Evolutionary conservation across 1,139 yeast genomes (phyloP).

Genomic region (Suhomyces bolitotheri): DNA sequence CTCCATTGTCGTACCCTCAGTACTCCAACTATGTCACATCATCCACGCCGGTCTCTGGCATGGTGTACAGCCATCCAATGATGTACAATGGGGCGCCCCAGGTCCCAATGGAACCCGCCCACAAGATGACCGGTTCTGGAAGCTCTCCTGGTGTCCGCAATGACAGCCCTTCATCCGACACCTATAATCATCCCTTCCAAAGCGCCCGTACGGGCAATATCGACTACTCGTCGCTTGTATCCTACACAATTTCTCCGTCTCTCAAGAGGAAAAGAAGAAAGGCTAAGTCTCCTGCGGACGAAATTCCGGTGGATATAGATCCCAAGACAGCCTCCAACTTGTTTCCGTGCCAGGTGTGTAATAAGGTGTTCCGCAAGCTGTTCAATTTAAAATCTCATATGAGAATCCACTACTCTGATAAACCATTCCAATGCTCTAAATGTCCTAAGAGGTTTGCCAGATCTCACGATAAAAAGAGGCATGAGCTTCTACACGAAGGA

Average conservation of each 20-base stretch:
- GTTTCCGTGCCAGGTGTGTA: slow-evolving; percentile 49
- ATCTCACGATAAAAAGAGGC: slow-evolving; percentile 57
- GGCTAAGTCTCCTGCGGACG: slow-evolving; percentile 12
- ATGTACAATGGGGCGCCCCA: slow-evolving; percentile 1
- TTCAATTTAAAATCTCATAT: slow-evolving; percentile 57
- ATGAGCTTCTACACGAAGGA: slow-evolving; percentile 55
- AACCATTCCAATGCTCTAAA: slow-evolving; percentile 51
- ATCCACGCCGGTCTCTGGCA: slow-evolving; percentile 2
- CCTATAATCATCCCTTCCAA: slow-evolving; percentile 6
- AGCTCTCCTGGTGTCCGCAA: neutral
- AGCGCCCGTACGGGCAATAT: slow-evolving; percentile 18
- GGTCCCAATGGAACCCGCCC: slow-evolving; percentile 8
- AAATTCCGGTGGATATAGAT: neutral
- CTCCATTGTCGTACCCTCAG: slow-evolving; percentile 9
- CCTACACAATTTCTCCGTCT: slow-evolving; percentile 39
- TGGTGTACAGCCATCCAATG: slow-evolving; percentile 2
- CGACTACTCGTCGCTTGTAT: slow-evolving; percentile 41
- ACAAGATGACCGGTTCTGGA: slow-evolving; percentile 1
- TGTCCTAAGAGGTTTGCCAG: slow-evolving; percentile 57
- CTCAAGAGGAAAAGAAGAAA: slow-evolving; percentile 35
- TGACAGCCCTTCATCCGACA: neutral
- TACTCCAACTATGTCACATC: slow-evolving; percentile 13
- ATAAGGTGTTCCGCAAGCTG: slow-evolving; percentile 52
- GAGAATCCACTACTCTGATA: slow-evolving; percentile 57
- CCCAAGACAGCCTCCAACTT: slow-evolving; percentile 8